Conservation (phyloP, 192 early-diverging fungal genomes). For the Spizellomyces sp. region DNA sequence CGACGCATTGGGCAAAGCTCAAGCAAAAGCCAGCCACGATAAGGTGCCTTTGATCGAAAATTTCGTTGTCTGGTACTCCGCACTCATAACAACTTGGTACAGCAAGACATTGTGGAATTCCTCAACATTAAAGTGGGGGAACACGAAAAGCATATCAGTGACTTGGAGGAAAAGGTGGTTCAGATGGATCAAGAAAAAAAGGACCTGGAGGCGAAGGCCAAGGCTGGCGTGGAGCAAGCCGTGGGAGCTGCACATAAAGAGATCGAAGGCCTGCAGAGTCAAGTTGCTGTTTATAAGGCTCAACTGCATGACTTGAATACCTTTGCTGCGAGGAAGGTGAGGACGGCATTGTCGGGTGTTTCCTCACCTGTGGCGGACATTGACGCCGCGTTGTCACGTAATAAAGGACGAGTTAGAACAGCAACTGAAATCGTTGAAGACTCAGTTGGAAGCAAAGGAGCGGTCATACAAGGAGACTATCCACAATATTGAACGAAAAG, state of each 20-base stretch:
- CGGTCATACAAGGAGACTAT: constrained; percentile 54
- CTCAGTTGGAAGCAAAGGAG: constrained; percentile 51
- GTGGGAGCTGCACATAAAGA: constrained; percentile 33
- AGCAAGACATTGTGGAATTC: constrained; percentile 71
- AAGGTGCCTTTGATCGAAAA: constrained; percentile 40
- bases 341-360: not conserved
- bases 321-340: constrained; percentile 50
- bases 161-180: constrained; percentile 40
- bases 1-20: constrained; percentile 47
- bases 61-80: constrained; percentile 7
- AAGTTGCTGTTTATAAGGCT: constrained; percentile 44
- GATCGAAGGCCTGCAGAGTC: constrained; percentile 40
- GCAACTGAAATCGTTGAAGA: constrained; percentile 39
- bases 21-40: constrained; percentile 56
- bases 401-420: constrained; percentile 52
- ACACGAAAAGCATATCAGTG: constrained; percentile 57
- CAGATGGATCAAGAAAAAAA: constrained; percentile 53
- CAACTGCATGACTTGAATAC: constrained; percentile 54
- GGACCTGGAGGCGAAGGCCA: constrained; percentile 37
- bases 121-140: constrained; percentile 66
- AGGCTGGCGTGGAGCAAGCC: constrained; percentile 38
- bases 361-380: not conserved
- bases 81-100: not conserved
- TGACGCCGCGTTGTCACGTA: not conserved
- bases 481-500: constrained; percentile 60